phyloP scores from a whole-genome alignment of 2,329 filamentous ascomycete genomes.

The Xylariales sp. region DNA sequence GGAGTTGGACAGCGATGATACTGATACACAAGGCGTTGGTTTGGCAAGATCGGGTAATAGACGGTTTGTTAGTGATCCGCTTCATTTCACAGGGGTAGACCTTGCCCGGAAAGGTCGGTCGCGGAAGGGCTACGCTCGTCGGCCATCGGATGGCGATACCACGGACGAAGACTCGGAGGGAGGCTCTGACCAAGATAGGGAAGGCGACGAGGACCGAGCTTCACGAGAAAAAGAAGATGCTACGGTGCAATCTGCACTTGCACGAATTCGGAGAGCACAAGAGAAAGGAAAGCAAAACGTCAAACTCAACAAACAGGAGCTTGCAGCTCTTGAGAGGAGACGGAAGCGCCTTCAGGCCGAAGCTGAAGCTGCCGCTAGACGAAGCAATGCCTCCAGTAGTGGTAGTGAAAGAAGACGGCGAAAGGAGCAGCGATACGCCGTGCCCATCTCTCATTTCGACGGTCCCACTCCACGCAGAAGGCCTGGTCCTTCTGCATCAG shows the following conservation, averaged over 20 bases:
- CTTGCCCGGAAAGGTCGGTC: constrained; percentile 40
- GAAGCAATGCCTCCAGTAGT: constrained; percentile 49
- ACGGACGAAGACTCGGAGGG: constrained; percentile 46
- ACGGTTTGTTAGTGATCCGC: constrained; percentile 55
- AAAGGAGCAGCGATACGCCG: constrained; percentile 43
- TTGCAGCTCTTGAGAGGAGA: constrained; percentile 71
- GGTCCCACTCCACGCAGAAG: constrained; percentile 33
- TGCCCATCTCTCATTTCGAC: constrained; percentile 50
- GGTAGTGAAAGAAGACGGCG: constrained; percentile 32
- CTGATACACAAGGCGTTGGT: constrained; percentile 51
- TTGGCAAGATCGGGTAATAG: constrained; percentile 38
- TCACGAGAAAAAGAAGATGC: constrained; percentile 66
- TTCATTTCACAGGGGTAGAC: constrained; percentile 58
- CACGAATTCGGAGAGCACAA: constrained; percentile 74
- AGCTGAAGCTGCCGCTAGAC: constrained; percentile 35
- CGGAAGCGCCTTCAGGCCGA: constrained; percentile 54
- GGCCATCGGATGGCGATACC: constrained; percentile 38
- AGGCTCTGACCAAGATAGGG: constrained; percentile 42
- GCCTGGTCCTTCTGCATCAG: constrained; percentile 23
- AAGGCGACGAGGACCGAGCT: constrained; percentile 52
- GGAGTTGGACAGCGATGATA: constrained; percentile 61
- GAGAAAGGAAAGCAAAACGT: constrained; percentile 74
- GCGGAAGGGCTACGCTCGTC: constrained; percentile 33
- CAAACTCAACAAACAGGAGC: constrained; percentile 71
- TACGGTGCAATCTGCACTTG: constrained; percentile 72